These are phyloP conservation scores for Xerocomus potaroensis DNA, from an alignment of 768 basidiomycete genomes.

Conservation along the genomic window DNA sequence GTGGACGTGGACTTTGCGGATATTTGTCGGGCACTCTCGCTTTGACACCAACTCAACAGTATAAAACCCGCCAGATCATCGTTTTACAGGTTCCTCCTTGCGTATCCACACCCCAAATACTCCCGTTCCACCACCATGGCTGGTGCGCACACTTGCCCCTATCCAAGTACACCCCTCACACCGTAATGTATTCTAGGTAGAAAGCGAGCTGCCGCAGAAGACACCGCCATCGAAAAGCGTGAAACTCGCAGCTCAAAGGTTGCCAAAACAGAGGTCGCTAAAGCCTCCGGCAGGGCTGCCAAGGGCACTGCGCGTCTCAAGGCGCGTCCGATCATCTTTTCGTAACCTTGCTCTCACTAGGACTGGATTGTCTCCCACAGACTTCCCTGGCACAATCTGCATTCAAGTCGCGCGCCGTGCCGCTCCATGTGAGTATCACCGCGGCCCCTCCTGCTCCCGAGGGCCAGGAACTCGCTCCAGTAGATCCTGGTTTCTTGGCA, in stretches of 20 bases:
- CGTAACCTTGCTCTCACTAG: not conserved
- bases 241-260: constrained; percentile 48
- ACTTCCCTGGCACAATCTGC: constrained; percentile 42
- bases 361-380: constrained; percentile 26
- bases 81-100: not conserved
- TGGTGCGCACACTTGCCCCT: constrained; percentile 23
- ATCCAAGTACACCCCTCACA: constrained; percentile 1
- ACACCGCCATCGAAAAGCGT: constrained; percentile 24
- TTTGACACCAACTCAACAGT: constrained; percentile 16
- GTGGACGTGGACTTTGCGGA: constrained; percentile 24
- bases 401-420: constrained; percentile 65
- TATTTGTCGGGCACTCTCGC: constrained; percentile 19
- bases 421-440: constrained; percentile 64
- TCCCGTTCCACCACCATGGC: constrained; percentile 19
- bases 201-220: constrained; percentile 44
- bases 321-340: constrained; percentile 29
- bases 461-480: constrained; percentile 28
- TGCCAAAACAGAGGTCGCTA: constrained; percentile 40
- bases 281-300: constrained; percentile 30
- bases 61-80: constrained; percentile 9
- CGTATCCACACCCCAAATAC: not conserved
- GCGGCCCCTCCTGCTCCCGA: constrained; percentile 51
- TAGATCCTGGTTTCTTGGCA: constrained; percentile 61
- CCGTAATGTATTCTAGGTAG: constrained; percentile 27
- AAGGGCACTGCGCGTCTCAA: constrained; percentile 43